phyloP scores from a whole-genome alignment of 257 asterid genomes.

The Perilla frutescens region DNA sequence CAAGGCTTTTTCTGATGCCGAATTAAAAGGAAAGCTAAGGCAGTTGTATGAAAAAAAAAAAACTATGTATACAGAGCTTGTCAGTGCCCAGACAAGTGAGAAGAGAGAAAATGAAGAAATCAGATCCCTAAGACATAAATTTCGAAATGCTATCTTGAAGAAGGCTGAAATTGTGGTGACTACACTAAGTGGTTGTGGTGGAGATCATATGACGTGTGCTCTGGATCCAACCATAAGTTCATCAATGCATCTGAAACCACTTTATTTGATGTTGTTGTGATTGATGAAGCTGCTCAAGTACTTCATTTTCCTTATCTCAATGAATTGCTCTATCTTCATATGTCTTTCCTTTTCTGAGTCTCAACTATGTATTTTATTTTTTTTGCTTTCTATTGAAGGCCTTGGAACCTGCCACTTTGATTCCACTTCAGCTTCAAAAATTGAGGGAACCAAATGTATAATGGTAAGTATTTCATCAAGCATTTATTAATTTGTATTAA shows the following conservation, averaged over 20 bases:
- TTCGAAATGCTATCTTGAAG: conserved; percentile 76
- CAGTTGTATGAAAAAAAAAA: conserved; percentile 75
- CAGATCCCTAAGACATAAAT: conserved; percentile 80
- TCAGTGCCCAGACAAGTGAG: conserved; percentile 77
- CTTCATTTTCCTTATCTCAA: conserved; percentile 32
- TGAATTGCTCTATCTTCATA: conserved; percentile 33
- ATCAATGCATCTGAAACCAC: conserved; percentile 64
- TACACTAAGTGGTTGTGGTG: conserved; percentile 98
- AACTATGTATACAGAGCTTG: conserved; percentile 67
- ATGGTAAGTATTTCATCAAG: conserved; percentile 63
- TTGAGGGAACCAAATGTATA: conserved; percentile 85
- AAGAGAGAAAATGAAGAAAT: conserved; percentile 79
- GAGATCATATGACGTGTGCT: conserved; percentile 89
- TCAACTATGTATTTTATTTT: conserved; percentile 27
- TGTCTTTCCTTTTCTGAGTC: conserved; percentile 33
- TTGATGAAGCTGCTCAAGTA: conserved; percentile 99
- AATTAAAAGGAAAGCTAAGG: conserved; percentile 75
- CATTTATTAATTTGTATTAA: conserved; percentile 26
- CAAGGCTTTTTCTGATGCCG: conserved; percentile 66
- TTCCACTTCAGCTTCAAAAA: conserved; percentile 97
- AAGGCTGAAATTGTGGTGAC: conserved; percentile 97
- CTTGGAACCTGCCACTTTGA: conserved; percentile 96
- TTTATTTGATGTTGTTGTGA: conserved; percentile 94
- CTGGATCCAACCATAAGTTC: conserved; percentile 83
- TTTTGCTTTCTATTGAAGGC: conserved; percentile 56